A percentile compares a stretch with the other conserved stretches of the same genome.
Conservation (phyloP, 2,329 filamentous ascomycete genomes). For the Bipolaris gigantea region DNA sequence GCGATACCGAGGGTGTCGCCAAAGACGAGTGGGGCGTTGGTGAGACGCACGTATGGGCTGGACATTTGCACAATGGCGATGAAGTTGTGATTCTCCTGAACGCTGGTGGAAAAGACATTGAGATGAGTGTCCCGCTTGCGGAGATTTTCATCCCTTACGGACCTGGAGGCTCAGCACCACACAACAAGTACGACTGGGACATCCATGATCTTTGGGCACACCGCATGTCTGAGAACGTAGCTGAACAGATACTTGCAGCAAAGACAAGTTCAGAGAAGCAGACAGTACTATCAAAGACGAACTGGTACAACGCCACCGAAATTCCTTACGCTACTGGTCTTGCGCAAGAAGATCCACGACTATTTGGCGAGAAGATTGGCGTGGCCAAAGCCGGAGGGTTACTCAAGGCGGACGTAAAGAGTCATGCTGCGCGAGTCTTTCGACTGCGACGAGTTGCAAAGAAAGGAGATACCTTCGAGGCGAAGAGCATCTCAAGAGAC, state of each 20-base stretch:
- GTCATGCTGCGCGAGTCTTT: slow-evolving; percentile 25
- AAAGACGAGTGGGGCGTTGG: slow-evolving; percentile 30
- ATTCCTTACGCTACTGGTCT: slow-evolving; percentile 24
- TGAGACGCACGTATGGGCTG: slow-evolving; percentile 31
- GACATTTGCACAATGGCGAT: slow-evolving; percentile 26
- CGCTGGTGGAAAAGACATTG: slow-evolving; percentile 20
- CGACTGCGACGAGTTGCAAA: slow-evolving; percentile 22
- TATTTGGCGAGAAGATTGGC: slow-evolving; percentile 31
- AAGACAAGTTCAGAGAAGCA: slow-evolving; percentile 11
- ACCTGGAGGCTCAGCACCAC: slow-evolving; percentile 28
- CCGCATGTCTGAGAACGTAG: slow-evolving; percentile 23
- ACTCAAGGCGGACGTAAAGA: slow-evolving; percentile 23
- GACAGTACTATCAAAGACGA: slow-evolving; percentile 17
- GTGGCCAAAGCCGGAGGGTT: slow-evolving; percentile 24
- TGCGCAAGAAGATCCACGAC: slow-evolving; percentile 18
- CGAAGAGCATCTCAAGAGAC: slow-evolving; percentile 25
- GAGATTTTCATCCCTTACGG: slow-evolving; percentile 31
- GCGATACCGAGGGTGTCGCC: slow-evolving; percentile 20
- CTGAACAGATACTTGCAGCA: slow-evolving; percentile 19
- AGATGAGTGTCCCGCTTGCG: slow-evolving; percentile 26
- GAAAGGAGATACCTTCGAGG: slow-evolving; percentile 26
- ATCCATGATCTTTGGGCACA: slow-evolving; percentile 30
- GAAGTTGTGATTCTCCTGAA: slow-evolving; percentile 28
- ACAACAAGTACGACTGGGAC: slow-evolving; percentile 28
- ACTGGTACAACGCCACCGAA: slow-evolving; percentile 31